Evolutionary conservation across 139 green algal genomes (phyloP), one percentile per base, ranked within the genome.

Genomic region (Nannochloris sp.): DNA sequence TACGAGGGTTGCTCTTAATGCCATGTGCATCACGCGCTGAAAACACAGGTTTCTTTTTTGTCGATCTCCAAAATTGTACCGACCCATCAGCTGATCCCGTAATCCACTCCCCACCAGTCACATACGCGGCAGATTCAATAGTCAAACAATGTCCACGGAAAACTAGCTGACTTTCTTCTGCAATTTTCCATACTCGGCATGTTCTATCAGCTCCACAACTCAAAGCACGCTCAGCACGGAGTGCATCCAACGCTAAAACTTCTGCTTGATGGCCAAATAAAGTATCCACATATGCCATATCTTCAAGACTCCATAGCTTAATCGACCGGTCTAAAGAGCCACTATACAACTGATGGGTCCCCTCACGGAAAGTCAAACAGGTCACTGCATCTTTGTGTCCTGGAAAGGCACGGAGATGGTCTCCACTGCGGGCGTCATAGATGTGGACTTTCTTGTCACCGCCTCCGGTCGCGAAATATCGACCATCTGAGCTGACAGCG

Each of bases 111-210:
- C 71, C 83, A n/a, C 68, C 51, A 23, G 79, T 83, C 12, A 89
- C 36, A 51, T 78, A 70, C 42, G 63, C 54, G 38, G 65, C 79
- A 73, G 78, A 85, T 51, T 94, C 87, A 4, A 95, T 73, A 25
- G 72, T 81, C 10, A 59, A 48, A 38, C 68, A 72, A 68, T 77
- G 67, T 14, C 42, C 48, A 14, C 87, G 76, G 77, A 95, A 97
- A 2, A 98, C 77, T n/a, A 98, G 83, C 78, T 98, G 93, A 35
- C 75, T 88, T 75, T 97, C 92, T 48, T 98, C 93, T 0, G 87
- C 77, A n/a, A 98, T 81, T 77, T 98, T 99, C 92, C 92, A 99
- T 32, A 97, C 62, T 13, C 93, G 74, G 53, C 81, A 93, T 0
- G 89, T 95, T 67, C 85, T 82, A 75, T 98, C 93, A 19, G 81